Base-by-base conservation (phyloP, 2,329 filamentous ascomycete genomes). In the Colletotrichum neosansevieriae region DNA sequence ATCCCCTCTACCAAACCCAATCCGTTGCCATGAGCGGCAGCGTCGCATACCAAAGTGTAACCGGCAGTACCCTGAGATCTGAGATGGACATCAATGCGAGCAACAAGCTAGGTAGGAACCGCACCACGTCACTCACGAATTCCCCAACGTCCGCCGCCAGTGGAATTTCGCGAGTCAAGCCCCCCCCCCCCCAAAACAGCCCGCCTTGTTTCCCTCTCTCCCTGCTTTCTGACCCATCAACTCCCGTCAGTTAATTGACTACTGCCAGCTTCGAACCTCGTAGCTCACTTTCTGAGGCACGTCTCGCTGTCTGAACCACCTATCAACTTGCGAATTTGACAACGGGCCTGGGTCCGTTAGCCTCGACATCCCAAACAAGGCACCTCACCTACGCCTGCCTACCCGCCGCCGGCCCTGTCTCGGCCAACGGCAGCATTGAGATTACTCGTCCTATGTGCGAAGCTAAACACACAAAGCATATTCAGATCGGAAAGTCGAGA, bases 31-130 rank as follows among this genome's bases (percentile, higher is more conserved):
- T 11, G 50, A 50, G 38, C 51, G 57, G 59, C 24, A 29, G 40
- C 15, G 36, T 57, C 51, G 59, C 63, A 45, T 58, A 57, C 42
- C 51, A 21, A 24, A 57, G 36, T 45, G 58, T 36, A 45, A 58
- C 58, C 51, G 32, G 65, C 65, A 65, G 19, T 49, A 59, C 47
- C 60, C 47, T 59, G 65, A 60, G 54, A 59, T 60, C 38, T 44
- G 36, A 65, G 42, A 65, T 65, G 54, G 61, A n/a, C 54, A 17
- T 68, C 65, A 68, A 68, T 65, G 65, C 65, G 38, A 54, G 44
- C 12, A 29, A 34, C 32, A 40, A 45, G 21, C 62, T 29, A 62
- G 49, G 57, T 29, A 62, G 49, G 57, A 64, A 58, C 59, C 15
- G 38, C 60, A 54, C 60, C 61, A 50, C 54, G 47, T 56, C 54